These are phyloP conservation scores for Lentinula sp. DNA, from an alignment of 768 basidiomycete species.

Conservation along the genomic window DNA sequence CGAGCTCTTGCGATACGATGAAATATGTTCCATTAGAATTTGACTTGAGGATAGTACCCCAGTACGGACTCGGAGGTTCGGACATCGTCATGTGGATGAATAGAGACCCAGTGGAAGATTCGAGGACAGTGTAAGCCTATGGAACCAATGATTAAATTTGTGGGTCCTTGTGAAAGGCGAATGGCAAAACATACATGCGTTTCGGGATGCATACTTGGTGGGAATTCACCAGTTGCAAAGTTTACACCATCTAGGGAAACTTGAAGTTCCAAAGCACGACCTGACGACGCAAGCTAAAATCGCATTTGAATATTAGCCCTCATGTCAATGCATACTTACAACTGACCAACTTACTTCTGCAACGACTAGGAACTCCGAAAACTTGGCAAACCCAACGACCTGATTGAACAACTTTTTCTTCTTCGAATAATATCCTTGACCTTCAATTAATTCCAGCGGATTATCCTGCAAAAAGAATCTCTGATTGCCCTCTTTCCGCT, in stretches of 20 bases:
- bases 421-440: conserved; percentile 63
- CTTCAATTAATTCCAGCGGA: conserved; percentile 75
- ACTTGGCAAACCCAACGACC: conserved; percentile 94
- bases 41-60: conserved; percentile 91
- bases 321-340: background rate
- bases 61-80: conserved; percentile 62
- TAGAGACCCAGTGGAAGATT: conserved; percentile 88
- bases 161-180: background rate
- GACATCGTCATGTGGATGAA: conserved; percentile 97
- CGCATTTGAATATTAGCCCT: conserved; percentile 1
- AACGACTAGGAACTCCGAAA: conserved; percentile 93
- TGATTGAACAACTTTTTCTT: conserved; percentile 77
- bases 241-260: conserved; percentile 87
- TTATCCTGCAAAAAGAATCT: conserved; percentile 40
- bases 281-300: conserved; percentile 42
- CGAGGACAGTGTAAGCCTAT: conserved; percentile 89
- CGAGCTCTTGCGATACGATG: conserved; percentile 77
- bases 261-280: conserved; percentile 70
- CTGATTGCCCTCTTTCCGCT: conserved; percentile 79
- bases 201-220: conserved; percentile 82
- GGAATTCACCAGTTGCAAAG: conserved; percentile 87
- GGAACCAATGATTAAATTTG: background rate
- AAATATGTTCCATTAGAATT: conserved; percentile 99
- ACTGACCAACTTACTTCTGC: conserved; percentile 64
- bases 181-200: conserved; percentile 63